These are phyloP conservation scores for Sarocladium oryzae DNA, from an alignment of 2,329 filamentous ascomycete species.

Conservation along the genomic window DNA sequence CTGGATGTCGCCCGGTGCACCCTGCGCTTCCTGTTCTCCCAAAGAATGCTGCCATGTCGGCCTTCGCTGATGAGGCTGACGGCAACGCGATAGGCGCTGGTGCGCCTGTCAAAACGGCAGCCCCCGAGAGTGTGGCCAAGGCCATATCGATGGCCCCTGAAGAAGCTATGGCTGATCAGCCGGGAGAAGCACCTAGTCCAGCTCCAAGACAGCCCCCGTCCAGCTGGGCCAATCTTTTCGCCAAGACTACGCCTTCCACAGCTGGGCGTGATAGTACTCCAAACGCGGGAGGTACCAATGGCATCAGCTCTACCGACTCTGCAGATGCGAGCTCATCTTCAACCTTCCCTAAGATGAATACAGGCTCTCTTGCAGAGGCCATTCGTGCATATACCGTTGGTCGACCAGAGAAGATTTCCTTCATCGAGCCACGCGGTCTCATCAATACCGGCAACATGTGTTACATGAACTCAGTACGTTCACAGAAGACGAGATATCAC, in stretches of 20 bases:
- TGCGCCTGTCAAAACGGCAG: conserved; percentile 14
- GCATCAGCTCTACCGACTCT: conserved; percentile 15
- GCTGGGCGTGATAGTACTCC: conserved; percentile 22
- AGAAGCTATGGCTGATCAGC: neutral
- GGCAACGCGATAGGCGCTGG: conserved; percentile 10
- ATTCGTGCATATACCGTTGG: conserved; percentile 67
- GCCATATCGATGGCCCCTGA: conserved; percentile 16
- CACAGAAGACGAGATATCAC: neutral
- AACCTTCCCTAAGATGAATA: conserved; percentile 38
- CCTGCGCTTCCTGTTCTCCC: conserved; percentile 43
- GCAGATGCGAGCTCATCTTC: conserved; percentile 19
- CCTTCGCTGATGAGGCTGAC: neutral
- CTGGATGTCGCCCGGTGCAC: conserved; percentile 23
- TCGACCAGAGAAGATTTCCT: conserved; percentile 60
- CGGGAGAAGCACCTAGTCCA: conserved; percentile 17
- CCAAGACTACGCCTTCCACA: conserved; percentile 19
- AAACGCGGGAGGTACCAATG: conserved; percentile 17
- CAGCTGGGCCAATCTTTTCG: conserved; percentile 36
- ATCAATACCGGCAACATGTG: conserved; percentile 99
- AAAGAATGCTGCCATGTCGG: conserved; percentile 26
- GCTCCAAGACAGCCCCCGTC: conserved; percentile 20
- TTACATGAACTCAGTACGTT: conserved; percentile 98
- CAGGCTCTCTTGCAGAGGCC: conserved; percentile 66
- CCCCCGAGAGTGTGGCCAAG: conserved; percentile 14
- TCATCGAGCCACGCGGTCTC: conserved; percentile 86